These are phyloP conservation scores for Phaseolus coccineus DNA, from an alignment of 331 rosid species.

Conservation along the genomic window DNA sequence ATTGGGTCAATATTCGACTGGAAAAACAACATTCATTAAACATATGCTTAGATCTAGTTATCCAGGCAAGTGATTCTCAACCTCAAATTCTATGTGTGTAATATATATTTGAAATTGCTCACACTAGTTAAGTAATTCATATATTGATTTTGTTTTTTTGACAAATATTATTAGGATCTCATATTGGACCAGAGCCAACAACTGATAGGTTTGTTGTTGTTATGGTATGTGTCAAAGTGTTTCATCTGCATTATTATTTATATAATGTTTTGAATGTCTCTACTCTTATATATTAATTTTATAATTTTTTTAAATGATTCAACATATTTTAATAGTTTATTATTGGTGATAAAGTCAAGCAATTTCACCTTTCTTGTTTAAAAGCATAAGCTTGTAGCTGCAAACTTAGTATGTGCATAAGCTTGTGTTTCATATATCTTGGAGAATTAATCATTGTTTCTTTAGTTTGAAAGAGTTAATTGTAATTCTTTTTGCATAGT, in stretches of 20 bases:
- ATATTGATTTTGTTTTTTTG: constrained; percentile 22
- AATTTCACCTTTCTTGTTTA: not conserved
- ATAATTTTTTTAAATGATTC: too few relatives aligned
- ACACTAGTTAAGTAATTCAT: not conserved
- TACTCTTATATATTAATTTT: too few relatives aligned
- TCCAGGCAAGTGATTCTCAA: constrained; percentile 71
- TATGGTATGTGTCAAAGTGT: constrained; percentile 64
- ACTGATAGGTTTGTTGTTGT: constrained; percentile 98
- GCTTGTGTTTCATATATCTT: too few relatives aligned
- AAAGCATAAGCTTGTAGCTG: not conserved
- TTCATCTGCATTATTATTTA: constrained; percentile 10
- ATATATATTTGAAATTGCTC: not conserved
- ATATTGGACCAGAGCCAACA: constrained; percentile 98
- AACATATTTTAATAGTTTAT: too few relatives aligned
- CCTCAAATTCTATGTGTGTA: not conserved
- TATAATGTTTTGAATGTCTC: not conserved
- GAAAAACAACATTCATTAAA: constrained; percentile 93
- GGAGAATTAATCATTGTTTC: too few relatives aligned
- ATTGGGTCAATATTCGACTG: constrained; percentile 97
- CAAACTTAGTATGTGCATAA: not conserved
- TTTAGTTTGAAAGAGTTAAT: not conserved
- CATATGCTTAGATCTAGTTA: constrained; percentile 79
- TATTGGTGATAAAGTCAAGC: not conserved
- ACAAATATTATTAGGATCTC: constrained; percentile 71
- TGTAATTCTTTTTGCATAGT: constrained; percentile 52